These are phyloP conservation scores for Erodium moschatum DNA, from an alignment of 441 rosid species.

Conservation along the genomic window DNA sequence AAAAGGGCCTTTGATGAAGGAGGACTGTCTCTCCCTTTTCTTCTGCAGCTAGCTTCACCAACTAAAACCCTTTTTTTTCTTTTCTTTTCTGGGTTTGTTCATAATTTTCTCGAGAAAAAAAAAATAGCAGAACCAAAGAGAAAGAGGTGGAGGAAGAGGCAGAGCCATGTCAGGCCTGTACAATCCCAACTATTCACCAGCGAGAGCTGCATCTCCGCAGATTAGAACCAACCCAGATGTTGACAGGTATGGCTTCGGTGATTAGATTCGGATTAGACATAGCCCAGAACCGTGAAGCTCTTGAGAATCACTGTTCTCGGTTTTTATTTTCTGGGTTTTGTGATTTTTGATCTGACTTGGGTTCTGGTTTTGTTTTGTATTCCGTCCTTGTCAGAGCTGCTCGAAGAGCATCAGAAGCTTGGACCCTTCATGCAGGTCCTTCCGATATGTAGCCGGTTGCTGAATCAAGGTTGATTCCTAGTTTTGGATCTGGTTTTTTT, in stretches of 20 bases:
- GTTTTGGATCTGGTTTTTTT: slow-evolving; percentile 56
- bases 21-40: slow-evolving; percentile 31
- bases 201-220: slow-evolving; percentile 94
- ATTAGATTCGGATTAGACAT: slow-evolving; percentile 7
- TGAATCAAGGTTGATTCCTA: slow-evolving; percentile 66
- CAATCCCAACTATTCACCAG: slow-evolving; percentile 87
- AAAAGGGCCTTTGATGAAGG: slow-evolving; percentile 30
- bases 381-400: slow-evolving; percentile 74
- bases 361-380: slow-evolving; percentile 31
- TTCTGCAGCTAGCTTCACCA: slow-evolving; percentile 33
- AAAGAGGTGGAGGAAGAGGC: neutral
- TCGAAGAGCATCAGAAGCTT: slow-evolving; percentile 95
- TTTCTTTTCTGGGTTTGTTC: slow-evolving; percentile 26
- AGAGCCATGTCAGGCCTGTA: slow-evolving; percentile 81
- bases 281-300: neutral
- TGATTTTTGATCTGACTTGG: slow-evolving; percentile 29
- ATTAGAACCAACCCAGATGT: slow-evolving; percentile 79
- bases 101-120: neutral
- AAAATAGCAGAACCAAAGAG: slow-evolving; percentile 11
- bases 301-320: slow-evolving; percentile 2
- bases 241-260: slow-evolving; percentile 51
- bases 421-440: slow-evolving; percentile 91
- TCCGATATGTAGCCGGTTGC: slow-evolving; percentile 77
- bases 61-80: slow-evolving; percentile 30
- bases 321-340: neutral